Percentiles rank a stretch among this genome's conserved stretches.
Evolutionary conservation across 2,329 filamentous ascomycete genomes (phyloP).

Genomic region (Onygenales sp.): DNA sequence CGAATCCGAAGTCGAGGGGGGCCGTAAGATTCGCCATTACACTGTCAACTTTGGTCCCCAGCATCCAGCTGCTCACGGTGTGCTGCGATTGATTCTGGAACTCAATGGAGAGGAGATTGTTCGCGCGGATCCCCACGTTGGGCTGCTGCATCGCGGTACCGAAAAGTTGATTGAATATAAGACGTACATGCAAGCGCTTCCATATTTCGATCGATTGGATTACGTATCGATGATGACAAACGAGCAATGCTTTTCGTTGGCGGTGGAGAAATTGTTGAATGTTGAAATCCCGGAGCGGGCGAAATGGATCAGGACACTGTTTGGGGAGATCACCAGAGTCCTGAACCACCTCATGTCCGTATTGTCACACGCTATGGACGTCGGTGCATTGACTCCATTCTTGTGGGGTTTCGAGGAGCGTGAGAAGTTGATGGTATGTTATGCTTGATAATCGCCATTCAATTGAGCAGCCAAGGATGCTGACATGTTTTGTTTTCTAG

Average conservation of each 20-base stretch:
- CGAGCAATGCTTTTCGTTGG: conserved; percentile 92
- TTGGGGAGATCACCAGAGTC: conserved; percentile 87
- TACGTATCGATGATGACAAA: conserved; percentile 99
- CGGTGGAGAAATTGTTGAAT: conserved; percentile 96
- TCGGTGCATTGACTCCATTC: conserved; percentile 95
- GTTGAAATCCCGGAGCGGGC: conserved; percentile 90
- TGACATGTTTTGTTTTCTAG: conserved; percentile 38
- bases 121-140: conserved; percentile 92
- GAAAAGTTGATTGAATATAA: conserved; percentile 99
- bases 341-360: conserved; percentile 98
- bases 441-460: background rate
- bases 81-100: conserved; percentile 94
- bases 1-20: conserved; percentile 35
- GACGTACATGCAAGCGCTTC: conserved; percentile 94
- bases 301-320: conserved; percentile 94
- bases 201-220: conserved; percentile 97
- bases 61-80: conserved; percentile 96
- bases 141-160: conserved; percentile 88
- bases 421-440: conserved; percentile 94
- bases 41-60: conserved; percentile 99
- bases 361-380: conserved; percentile 96
- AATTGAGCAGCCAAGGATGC: background rate
- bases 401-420: conserved; percentile 99
- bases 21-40: conserved; percentile 93
- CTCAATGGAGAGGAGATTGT: conserved; percentile 97